Evolutionary conservation across 2,329 filamentous ascomycete species (phyloP).

Genomic region (Microdochium bolleyi): DNA sequence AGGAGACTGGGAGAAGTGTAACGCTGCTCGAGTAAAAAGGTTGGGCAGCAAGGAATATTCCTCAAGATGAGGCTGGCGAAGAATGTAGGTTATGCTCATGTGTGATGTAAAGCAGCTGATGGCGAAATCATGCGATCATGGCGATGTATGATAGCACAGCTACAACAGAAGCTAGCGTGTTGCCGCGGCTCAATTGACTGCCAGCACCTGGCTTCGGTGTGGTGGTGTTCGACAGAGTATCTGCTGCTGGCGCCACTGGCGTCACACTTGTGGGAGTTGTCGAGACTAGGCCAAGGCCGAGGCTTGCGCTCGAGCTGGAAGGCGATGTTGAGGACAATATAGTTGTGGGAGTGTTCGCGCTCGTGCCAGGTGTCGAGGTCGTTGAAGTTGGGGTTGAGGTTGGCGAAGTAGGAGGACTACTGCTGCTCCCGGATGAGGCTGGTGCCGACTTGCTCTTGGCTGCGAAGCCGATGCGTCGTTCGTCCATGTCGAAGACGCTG

Average conservation of each 20-base stretch:
- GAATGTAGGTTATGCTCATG: not conserved
- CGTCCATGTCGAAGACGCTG: conserved; percentile 71
- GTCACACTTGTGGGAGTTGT: no score
- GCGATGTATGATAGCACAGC: not conserved
- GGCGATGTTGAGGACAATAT: conserved; percentile 5
- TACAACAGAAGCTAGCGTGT: not conserved
- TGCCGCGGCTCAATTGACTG: not conserved
- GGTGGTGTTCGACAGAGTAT: not conserved
- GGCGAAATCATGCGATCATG: not conserved
- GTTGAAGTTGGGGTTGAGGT: conserved; percentile 1
- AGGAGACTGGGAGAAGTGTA: not conserved
- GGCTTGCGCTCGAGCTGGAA: conserved; percentile 6
- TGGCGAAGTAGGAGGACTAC: not conserved
- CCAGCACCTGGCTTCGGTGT: not conserved
- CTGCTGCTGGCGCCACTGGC: not conserved
- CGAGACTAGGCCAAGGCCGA: conserved; percentile 1
- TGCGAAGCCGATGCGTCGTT: conserved; percentile 46
- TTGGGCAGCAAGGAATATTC: not conserved
- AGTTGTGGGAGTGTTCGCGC: conserved; percentile 1
- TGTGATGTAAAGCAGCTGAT: not conserved
- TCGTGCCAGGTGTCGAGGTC: not conserved
- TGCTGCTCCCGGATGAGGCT: conserved; percentile 1
- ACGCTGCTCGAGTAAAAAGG: not conserved
- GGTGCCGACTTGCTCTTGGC: not conserved
- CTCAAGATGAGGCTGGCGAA: not conserved